phyloP scores from a whole-genome alignment of 225 moss, liverwort and hornwort genomes.

The Polytrichum formosum region DNA sequence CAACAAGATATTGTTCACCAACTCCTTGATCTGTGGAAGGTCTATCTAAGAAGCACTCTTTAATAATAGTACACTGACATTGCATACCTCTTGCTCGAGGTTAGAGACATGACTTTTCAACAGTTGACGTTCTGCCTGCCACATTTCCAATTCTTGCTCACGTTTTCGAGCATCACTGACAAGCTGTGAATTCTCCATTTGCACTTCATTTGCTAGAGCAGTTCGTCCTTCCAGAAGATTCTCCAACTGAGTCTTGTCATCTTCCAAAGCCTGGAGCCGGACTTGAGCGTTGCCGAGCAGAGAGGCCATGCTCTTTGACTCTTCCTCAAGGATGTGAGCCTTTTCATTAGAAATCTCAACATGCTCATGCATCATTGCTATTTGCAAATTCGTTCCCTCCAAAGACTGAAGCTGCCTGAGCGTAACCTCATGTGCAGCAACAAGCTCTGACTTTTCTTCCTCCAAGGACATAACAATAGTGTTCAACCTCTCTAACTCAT shows the following conservation, averaged over 20 bases:
- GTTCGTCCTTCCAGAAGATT: conserved; percentile 22
- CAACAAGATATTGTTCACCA: no score
- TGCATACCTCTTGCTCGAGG: conserved; percentile 11
- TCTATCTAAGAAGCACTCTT: no score
- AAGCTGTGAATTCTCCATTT: conserved; percentile 16
- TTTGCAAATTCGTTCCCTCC: conserved; percentile 24
- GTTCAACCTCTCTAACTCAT: conserved; percentile 13
- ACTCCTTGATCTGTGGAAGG: no score
- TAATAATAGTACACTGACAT: no score
- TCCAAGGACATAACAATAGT: conserved; percentile 12
- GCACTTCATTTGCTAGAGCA: conserved; percentile 13
- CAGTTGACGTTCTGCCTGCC: conserved; percentile 16
- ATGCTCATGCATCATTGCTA: conserved; percentile 18
- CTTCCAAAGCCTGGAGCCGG: conserved; percentile 17
- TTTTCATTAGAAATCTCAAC: conserved; percentile 21
- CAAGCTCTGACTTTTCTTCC: conserved; percentile 19
- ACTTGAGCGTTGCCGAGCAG: conserved; percentile 18
- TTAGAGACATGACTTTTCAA: conserved; percentile 18
- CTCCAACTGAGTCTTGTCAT: conserved; percentile 18
- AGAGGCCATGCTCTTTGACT: conserved; percentile 12
- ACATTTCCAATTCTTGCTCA: conserved; percentile 14
- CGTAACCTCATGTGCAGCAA: conserved; percentile 9
- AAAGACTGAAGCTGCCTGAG: conserved; percentile 18
- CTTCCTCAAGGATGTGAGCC: conserved; percentile 19
- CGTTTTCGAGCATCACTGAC: conserved; percentile 10